A percentile compares a stretch with the other conserved stretches of the same genome.
These are phyloP conservation scores for Vitis hybrid DNA, from an alignment of 177 flowering plant genomes.

Conservation along the genomic window DNA sequence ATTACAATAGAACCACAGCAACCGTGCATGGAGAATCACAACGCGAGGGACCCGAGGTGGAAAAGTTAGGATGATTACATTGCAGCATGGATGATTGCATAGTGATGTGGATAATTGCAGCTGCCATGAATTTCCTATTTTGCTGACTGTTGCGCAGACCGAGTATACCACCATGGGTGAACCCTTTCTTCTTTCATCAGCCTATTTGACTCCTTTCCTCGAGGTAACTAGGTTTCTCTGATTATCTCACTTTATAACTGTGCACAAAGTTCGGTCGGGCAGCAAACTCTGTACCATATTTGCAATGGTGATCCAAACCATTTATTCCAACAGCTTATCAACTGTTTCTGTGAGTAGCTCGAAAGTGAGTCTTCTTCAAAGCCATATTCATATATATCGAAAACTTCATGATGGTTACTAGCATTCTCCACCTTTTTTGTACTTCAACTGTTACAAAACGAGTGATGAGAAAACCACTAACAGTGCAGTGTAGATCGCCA, in stretches of 20 bases:
- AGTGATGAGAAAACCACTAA: slow-evolving; percentile 22
- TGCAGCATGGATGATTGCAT: too few relatives aligned
- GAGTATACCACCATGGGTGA: too few relatives aligned
- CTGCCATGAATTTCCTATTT: too few relatives aligned
- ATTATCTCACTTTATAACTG: slow-evolving; percentile 18
- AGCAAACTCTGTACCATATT: slow-evolving; percentile 8
- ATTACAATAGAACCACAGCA: too few relatives aligned
- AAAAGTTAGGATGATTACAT: too few relatives aligned
- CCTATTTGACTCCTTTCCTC: too few relatives aligned
- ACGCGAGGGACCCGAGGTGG: too few relatives aligned
- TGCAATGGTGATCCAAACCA: neutral
- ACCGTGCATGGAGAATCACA: too few relatives aligned
- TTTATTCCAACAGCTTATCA: slow-evolving; percentile 4
- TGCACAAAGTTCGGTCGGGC: slow-evolving; percentile 16
- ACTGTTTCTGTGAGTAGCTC: slow-evolving; percentile 20
- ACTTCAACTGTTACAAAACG: slow-evolving; percentile 33
- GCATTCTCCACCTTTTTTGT: slow-evolving; percentile 59
- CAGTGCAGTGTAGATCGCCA: neutral
- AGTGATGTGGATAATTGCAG: too few relatives aligned
- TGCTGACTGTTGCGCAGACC: too few relatives aligned
- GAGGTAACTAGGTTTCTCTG: neutral
- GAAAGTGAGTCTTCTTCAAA: slow-evolving; percentile 21
- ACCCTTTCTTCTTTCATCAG: too few relatives aligned
- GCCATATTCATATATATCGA: slow-evolving; percentile 42
- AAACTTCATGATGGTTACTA: slow-evolving; percentile 58